Evolutionary conservation across 495 filamentous ascomycete species (phyloP).

Genomic region (Penicillium goetzii): DNA sequence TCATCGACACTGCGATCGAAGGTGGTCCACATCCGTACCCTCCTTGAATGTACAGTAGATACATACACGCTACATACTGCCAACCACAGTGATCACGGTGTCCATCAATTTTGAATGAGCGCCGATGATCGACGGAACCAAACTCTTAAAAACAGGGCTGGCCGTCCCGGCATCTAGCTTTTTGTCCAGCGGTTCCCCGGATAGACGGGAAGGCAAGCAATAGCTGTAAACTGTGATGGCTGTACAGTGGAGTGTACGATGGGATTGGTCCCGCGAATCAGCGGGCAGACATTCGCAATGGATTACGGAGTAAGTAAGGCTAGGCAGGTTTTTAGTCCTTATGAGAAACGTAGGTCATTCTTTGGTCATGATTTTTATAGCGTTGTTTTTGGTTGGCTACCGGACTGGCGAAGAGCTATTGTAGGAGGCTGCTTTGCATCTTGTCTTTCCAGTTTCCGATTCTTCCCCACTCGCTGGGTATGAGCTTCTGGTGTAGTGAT

Average conservation of each 20-base stretch:
- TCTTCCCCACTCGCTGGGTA: not conserved
- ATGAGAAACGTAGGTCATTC: not conserved
- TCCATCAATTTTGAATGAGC: not conserved
- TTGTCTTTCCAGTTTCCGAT: not conserved
- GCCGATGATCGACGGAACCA: not conserved
- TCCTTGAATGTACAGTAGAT: not conserved
- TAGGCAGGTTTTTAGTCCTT: not conserved
- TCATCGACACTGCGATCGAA: slow-evolving; percentile 12
- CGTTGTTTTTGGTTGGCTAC: not conserved
- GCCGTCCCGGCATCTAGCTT: not conserved
- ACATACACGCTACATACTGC: not conserved
- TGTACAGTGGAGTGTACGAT: not conserved
- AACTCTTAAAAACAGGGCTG: not conserved
- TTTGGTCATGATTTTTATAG: slow-evolving; percentile 1
- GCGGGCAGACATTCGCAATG: not conserved
- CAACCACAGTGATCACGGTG: not conserved
- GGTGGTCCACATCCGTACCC: not conserved
- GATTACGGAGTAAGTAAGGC: not conserved
- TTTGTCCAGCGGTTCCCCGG: not conserved
- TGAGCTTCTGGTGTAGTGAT: not conserved
- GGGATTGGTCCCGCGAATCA: slow-evolving; percentile 11
- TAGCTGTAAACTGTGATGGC: not conserved
- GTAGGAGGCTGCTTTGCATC: not conserved
- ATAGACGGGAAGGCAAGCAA: not conserved
- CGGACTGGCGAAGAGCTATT: not conserved